Percentiles rank a stretch among this genome's conserved stretches.
Evolutionary conservation across 179 eudicot genomes (phyloP).

Genomic region (Silene noctiflora): DNA sequence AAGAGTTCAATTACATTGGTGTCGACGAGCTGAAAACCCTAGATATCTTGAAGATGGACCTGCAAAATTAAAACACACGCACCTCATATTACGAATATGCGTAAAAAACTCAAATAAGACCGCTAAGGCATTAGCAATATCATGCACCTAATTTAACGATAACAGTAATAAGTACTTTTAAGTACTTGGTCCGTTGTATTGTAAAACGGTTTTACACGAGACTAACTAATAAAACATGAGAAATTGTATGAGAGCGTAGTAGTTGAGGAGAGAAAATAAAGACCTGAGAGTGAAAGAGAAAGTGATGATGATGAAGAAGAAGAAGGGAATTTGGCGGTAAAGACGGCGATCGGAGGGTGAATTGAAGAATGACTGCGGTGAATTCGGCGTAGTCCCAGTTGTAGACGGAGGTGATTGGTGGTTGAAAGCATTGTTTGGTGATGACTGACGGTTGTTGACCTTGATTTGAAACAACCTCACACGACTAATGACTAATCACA

Average conservation of each 20-base stretch:
- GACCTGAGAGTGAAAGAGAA: constrained; percentile 11
- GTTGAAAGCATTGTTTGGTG: constrained; percentile 5
- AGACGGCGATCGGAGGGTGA: background rate
- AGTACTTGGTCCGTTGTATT: no score
- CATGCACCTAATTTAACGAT: background rate
- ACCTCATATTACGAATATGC: no score
- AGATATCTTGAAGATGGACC: constrained; percentile 12
- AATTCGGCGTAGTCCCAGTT: background rate
- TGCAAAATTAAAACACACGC: constrained; percentile 7
- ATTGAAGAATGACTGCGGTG: constrained; percentile 6
- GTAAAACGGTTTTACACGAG: background rate
- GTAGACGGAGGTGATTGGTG: background rate
- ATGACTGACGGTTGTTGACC: background rate
- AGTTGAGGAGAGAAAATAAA: background rate
- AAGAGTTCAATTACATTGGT: background rate
- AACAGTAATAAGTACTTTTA: no score
- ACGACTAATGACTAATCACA: no score
- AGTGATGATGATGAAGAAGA: background rate
- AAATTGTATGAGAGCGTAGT: background rate
- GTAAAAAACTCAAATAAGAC: background rate
- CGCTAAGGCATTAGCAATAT: background rate
- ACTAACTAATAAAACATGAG: background rate
- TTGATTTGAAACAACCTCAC: background rate
- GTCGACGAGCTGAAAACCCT: background rate
- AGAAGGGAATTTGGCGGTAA: background rate